Evolutionary conservation across 768 basidiomycete genomes (phyloP).

Genomic region (Tricholoma terreum): DNA sequence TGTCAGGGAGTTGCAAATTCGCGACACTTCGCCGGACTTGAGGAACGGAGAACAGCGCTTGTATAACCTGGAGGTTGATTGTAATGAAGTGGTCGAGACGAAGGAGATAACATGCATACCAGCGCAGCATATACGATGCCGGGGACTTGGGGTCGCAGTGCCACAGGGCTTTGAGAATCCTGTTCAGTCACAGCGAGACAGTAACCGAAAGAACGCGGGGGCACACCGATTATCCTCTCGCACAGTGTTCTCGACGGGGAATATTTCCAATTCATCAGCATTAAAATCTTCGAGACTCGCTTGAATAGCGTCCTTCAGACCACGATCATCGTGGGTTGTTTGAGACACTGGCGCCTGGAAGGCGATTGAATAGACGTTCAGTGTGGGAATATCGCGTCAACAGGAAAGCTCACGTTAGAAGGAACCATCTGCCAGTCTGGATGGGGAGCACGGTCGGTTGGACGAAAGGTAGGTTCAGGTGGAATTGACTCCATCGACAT

Average conservation of each 20-base stretch:
- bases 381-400: neutral
- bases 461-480: constrained; percentile 46
- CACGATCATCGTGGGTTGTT: constrained; percentile 54
- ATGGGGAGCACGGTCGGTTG: constrained; percentile 59
- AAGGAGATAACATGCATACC: constrained; percentile 29
- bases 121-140: constrained; percentile 58
- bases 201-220: neutral
- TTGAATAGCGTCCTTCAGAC: constrained; percentile 67
- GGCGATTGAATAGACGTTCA: constrained; percentile 2
- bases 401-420: constrained; percentile 48
- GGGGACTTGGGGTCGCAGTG: constrained; percentile 55
- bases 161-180: constrained; percentile 54
- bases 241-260: constrained; percentile 49
- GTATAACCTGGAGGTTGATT: constrained; percentile 36
- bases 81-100: neutral
- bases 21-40: constrained; percentile 55
- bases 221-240: constrained; percentile 59
- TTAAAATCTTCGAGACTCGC: constrained; percentile 60
- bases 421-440: constrained; percentile 70
- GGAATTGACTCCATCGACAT: constrained; percentile 46
- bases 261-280: constrained; percentile 48
- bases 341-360: constrained; percentile 31
- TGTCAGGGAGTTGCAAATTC: constrained; percentile 27
- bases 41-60: constrained; percentile 66
- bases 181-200: neutral